Conservation (phyloP, 2,329 filamentous ascomycete genomes). For the Dothistroma septosporum region DNA sequence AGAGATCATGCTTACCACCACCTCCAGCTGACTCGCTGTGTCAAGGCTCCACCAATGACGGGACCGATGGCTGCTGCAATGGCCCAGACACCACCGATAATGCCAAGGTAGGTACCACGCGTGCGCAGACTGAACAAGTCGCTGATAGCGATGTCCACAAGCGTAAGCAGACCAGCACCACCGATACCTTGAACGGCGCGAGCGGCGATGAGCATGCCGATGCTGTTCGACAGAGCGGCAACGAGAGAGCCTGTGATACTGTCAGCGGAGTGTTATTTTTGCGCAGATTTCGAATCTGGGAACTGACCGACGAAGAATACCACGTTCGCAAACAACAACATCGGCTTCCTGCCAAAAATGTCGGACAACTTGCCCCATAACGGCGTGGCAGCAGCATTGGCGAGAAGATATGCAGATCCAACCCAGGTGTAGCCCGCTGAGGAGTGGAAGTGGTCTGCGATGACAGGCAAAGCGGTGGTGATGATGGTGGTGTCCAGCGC, state of each 20-base stretch:
- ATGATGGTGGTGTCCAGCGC: constrained; percentile 37
- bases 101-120: constrained; percentile 11
- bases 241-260: constrained; percentile 42
- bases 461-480: constrained; percentile 38
- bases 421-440: constrained; percentile 49
- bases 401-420: constrained; percentile 43
- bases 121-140: constrained; percentile 50
- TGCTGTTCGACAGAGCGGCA: constrained; percentile 46
- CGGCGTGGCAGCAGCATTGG: constrained; percentile 38
- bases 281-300: constrained; percentile 29
- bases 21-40: constrained; percentile 1
- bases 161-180: constrained; percentile 50
- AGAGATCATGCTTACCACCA: not conserved
- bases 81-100: not conserved
- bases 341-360: constrained; percentile 43
- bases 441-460: constrained; percentile 47
- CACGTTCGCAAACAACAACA: constrained; percentile 37
- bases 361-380: constrained; percentile 41
- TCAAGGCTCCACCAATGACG: constrained; percentile 4
- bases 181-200: constrained; percentile 54
- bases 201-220: constrained; percentile 52
- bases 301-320: constrained; percentile 45
- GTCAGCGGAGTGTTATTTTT: too few relatives aligned
- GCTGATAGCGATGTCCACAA: constrained; percentile 52
- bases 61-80: not conserved